These are phyloP conservation scores for Urochloa ruziziensis DNA, from an alignment of 176 grass and related monocot genomes.

Conservation along the genomic window DNA sequence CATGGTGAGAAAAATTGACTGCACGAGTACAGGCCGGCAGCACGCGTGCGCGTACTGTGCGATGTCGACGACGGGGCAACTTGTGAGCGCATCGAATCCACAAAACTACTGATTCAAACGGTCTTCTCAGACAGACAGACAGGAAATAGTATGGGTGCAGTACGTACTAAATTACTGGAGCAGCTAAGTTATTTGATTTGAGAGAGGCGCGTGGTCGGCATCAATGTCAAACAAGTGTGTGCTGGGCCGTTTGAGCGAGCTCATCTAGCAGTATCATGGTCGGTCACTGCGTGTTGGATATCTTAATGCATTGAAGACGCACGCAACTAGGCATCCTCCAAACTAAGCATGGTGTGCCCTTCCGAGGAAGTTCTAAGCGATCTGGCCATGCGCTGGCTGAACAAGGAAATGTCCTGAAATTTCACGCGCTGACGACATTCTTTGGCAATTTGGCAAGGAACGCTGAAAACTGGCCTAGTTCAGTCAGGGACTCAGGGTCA, in stretches of 20 bases:
- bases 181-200: neutral
- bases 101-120: neutral
- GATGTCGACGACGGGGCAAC: neutral
- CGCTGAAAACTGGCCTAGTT: neutral
- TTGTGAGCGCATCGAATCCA: conserved; percentile 18
- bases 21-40: neutral
- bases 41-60: neutral
- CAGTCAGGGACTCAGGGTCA: neutral
- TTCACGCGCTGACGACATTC: neutral
- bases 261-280: neutral
- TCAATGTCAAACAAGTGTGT: conserved; percentile 5
- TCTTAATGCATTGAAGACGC: no score
- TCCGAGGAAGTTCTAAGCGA: no score
- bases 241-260: neutral
- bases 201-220: neutral
- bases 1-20: neutral
- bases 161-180: neutral
- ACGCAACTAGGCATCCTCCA: no score
- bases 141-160: neutral
- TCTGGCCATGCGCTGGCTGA: no score
- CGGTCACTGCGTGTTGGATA: neutral
- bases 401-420: neutral
- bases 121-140: neutral
- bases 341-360: no score
- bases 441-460: neutral